phyloP scores from a whole-genome alignment of 345 rosid genomes.

The Pistacia vera region DNA sequence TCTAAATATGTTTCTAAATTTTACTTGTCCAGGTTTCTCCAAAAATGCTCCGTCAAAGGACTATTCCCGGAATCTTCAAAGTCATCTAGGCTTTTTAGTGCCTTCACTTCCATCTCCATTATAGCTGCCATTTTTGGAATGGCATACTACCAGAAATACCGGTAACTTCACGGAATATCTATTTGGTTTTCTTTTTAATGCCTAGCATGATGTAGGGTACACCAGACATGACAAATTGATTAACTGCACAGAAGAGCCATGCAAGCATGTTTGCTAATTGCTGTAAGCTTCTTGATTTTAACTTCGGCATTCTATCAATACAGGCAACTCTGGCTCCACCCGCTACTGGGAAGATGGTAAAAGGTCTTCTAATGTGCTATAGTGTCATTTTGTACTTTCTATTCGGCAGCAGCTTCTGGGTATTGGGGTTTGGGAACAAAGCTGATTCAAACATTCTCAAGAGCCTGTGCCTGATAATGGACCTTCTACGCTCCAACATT shows the following conservation, averaged over 20 bases:
- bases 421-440: slow-evolving; percentile 80
- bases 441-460: slow-evolving; percentile 83
- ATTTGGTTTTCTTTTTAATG: background rate
- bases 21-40: slow-evolving; percentile 42
- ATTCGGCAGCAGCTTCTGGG: slow-evolving; percentile 79
- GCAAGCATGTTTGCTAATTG: background rate
- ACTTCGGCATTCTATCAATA: slow-evolving; percentile 5
- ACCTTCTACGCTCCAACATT: slow-evolving; percentile 79
- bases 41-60: slow-evolving; percentile 67
- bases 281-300: slow-evolving; percentile 8
- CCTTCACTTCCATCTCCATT: slow-evolving; percentile 88
- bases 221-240: slow-evolving; percentile 2
- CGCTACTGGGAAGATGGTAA: slow-evolving; percentile 95
- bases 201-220: background rate
- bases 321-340: slow-evolving; percentile 99
- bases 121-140: slow-evolving; percentile 92
- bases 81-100: slow-evolving; percentile 69
- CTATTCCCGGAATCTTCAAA: slow-evolving; percentile 62
- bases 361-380: slow-evolving; percentile 90
- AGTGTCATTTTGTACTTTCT: slow-evolving; percentile 75
- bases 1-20: background rate
- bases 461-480: slow-evolving; percentile 84
- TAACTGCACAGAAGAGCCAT: background rate
- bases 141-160: slow-evolving; percentile 97
- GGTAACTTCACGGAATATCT: slow-evolving; percentile 32